Base-by-base conservation (phyloP, 352 stramenopile species). In the Phytophthora kernoviae region DNA sequence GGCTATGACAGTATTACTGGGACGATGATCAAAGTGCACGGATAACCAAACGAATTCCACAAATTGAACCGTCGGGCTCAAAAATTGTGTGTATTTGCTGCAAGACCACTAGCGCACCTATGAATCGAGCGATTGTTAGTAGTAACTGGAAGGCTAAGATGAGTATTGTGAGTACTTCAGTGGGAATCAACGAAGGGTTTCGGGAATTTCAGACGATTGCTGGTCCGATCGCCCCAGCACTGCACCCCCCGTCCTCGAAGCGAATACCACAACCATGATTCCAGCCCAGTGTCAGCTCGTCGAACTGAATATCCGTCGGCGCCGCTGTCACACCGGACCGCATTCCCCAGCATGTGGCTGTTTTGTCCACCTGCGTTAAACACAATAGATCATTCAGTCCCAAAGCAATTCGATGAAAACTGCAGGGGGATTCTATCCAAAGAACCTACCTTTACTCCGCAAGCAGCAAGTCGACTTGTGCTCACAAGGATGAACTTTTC, bases 241-340 rank as follows among this genome's bases (percentile, higher is more conserved):
- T 81, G 64, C 22, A 91, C 73, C 67, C 65, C 1, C 81, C 75
- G 34, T 88, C 76, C n/a, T 86, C 77, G 40, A 84, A 79, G 12
- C 74, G 74, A 47, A 91, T 89, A 18, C 77, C 81, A 46, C 81
- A 91, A 9, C 81, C 81, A 47, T 91, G 81, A 64, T 91, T 88
- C 79, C 79, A 91, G 5, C 81, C 81, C 14, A 91, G 54, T 12
- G 76, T 84, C 18, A 90, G 52, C 42, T 91, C 82, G 54, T 91
- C 82, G 52, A 91, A 89, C 36, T 75, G 61, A 33, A 88, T 65
- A 42, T 73, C 54, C 1, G 50, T 76, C 1, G 82, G 82, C 9
- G 68, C 77, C 9, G 68, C 70, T 22, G 73, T 88, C 20, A 91
- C 82, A 1, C 82, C 82, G 6, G 81, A 88, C 4, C 60, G 62